Evolutionary conservation across 139 green algal genomes (phyloP), one percentile per base, ranked within the genome.

Genomic region (Closterium sp.): DNA sequence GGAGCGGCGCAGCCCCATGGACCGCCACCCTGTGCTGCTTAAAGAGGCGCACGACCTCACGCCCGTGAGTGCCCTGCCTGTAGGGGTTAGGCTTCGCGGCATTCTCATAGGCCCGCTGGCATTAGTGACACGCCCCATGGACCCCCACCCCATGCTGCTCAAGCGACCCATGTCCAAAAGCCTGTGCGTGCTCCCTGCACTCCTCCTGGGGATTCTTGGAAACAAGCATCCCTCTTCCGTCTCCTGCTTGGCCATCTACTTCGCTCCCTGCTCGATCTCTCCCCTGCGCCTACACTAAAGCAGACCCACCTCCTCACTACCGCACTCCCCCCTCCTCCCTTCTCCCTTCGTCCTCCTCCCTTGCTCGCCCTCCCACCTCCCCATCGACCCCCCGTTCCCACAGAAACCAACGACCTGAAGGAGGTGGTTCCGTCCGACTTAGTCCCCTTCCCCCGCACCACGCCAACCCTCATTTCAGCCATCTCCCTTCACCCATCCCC

Each of bases 1-100:
- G 35, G 66, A 38, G 87, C 33, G 64, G 34, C 86, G 90, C 34
- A 34, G 89, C 21, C 64, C 55, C 34, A 88, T 25, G 6, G 90
- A 93, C 28, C 55, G 90, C 31, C 90, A 93, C 55, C 90, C 90
- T 4, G 33, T 89, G 36, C 83, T 89, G 10, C 55, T 66, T 30
- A 92, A 89, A 84, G 89, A 92, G 23, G 89, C 89, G 0, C 89
- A 92, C 36, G 19, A 33, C 31, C 84, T 92, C 2, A 28, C 69
- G 1, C 87, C 34, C 0, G 83, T 92, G 66, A 91, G 89, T 28
- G 28, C n/a, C n/a, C n/a, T n/a, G n/a, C n/a, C n/a, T n/a, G n/a
- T n/a, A n/a, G n/a, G n/a, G n/a, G n/a, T n/a, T n/a, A n/a, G n/a
- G n/a, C n/a, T n/a, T n/a, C n/a, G n/a, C n/a, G n/a, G n/a, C n/a